phyloP scores from a whole-genome alignment of 495 filamentous ascomycete species.

The Copromyces sp. region DNA sequence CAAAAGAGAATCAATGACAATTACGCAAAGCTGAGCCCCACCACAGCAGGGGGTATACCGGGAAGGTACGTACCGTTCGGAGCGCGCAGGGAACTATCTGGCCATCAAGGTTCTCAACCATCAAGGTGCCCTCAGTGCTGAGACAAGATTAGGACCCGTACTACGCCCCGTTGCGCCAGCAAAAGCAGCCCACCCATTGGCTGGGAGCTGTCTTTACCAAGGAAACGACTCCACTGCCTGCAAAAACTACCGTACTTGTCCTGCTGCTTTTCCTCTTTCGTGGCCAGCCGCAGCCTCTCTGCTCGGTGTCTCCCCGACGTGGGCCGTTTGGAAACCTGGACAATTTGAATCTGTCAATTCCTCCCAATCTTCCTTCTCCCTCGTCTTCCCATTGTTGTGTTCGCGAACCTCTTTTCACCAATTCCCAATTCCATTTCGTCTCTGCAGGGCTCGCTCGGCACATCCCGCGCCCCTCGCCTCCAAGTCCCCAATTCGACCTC shows the following conservation, averaged over 20 bases:
- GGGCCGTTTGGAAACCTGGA: background rate
- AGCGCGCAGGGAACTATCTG: background rate
- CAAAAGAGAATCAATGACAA: background rate
- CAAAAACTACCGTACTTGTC: background rate
- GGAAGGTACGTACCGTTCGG: background rate
- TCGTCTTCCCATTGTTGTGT: background rate
- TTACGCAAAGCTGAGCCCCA: background rate
- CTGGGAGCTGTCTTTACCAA: background rate
- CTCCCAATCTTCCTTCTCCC: background rate
- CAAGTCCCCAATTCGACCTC: background rate
- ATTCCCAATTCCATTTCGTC: background rate
- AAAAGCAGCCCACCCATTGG: background rate
- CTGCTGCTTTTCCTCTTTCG: slow-evolving; percentile 1
- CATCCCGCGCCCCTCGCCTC: background rate
- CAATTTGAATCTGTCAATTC: background rate
- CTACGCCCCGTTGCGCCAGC: background rate
- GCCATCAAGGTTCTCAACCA: background rate
- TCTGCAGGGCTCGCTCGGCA: background rate
- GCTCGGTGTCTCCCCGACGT: background rate
- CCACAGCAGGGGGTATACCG: background rate
- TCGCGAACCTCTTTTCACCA: background rate
- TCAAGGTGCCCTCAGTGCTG: background rate
- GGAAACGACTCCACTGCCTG: background rate
- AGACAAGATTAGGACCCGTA: background rate
- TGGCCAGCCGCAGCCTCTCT: background rate